These are phyloP conservation scores for Fusarium longipes DNA, from an alignment of 2,329 filamentous ascomycete genomes.

Conservation along the genomic window DNA sequence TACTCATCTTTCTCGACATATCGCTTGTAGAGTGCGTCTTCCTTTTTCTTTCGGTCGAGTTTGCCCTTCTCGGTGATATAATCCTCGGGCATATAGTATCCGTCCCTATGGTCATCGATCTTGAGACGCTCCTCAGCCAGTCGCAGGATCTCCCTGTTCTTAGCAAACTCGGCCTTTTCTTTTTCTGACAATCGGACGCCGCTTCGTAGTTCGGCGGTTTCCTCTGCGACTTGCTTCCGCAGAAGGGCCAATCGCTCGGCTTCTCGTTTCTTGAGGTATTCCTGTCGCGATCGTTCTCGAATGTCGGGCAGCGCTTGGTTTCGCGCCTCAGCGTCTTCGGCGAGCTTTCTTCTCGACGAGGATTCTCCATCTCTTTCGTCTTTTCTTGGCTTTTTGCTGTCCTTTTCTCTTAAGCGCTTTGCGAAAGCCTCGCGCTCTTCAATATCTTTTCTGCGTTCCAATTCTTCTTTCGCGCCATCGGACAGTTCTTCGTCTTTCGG, in stretches of 20 bases:
- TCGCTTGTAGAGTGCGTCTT: slow-evolving; percentile 88
- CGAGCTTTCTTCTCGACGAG: slow-evolving; percentile 63
- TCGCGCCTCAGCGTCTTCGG: slow-evolving; percentile 70
- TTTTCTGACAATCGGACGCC: slow-evolving; percentile 78
- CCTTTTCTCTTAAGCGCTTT: slow-evolving; percentile 77
- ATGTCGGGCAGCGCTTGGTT: slow-evolving; percentile 82
- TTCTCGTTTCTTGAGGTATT: slow-evolving; percentile 94
- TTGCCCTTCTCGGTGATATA: slow-evolving; percentile 95
- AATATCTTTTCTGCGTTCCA: slow-evolving; percentile 72
- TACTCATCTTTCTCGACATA: slow-evolving; percentile 89
- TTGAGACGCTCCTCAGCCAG: slow-evolving; percentile 85
- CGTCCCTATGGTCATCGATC: slow-evolving; percentile 92
- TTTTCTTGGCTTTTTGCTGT: slow-evolving; percentile 77
- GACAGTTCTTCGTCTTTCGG: slow-evolving; percentile 62
- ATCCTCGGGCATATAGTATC: slow-evolving; percentile 92
- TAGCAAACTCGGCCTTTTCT: slow-evolving; percentile 88
- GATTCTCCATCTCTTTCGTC: slow-evolving; percentile 68
- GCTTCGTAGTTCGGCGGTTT: slow-evolving; percentile 81
- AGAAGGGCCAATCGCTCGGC: slow-evolving; percentile 86
- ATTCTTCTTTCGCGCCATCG: slow-evolving; percentile 68
- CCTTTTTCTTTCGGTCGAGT: slow-evolving; percentile 86
- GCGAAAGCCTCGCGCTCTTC: slow-evolving; percentile 84
- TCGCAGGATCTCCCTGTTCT: slow-evolving; percentile 84
- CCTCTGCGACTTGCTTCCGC: slow-evolving; percentile 89
- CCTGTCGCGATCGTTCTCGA: slow-evolving; percentile 84